These are phyloP conservation scores for Neurospora sublineolata DNA, from an alignment of 495 filamentous ascomycete genomes.

Conservation along the genomic window DNA sequence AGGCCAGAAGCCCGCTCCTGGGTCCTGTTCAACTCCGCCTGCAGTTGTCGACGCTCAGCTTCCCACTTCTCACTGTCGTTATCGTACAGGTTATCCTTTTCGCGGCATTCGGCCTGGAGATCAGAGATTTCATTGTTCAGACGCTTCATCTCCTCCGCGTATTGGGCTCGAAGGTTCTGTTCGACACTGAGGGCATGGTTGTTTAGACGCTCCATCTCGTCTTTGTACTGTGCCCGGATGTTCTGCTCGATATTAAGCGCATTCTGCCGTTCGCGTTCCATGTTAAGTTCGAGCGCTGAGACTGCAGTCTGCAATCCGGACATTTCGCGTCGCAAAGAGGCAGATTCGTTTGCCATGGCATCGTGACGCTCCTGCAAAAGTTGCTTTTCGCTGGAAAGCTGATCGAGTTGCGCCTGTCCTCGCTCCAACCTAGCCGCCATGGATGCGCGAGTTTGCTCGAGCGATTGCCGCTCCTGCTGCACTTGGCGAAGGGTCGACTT, in stretches of 20 bases:
- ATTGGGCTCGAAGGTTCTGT: constrained; percentile 44
- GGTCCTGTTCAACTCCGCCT: constrained; percentile 53
- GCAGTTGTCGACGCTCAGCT: constrained; percentile 48
- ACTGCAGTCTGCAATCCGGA: constrained; percentile 42
- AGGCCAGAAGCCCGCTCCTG: constrained; percentile 60
- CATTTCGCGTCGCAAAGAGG: constrained; percentile 53
- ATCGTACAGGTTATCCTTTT: constrained; percentile 59
- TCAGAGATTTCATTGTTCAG: constrained; percentile 54
- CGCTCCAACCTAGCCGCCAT: constrained; percentile 44
- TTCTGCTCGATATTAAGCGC: constrained; percentile 47
- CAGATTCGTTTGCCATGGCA: constrained; percentile 56
- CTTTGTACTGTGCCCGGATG: constrained; percentile 46
- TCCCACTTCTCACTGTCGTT: constrained; percentile 64
- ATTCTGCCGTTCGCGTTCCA: constrained; percentile 49
- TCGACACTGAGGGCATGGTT: constrained; percentile 50
- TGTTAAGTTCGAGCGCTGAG: constrained; percentile 44
- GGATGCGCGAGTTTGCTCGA: constrained; percentile 48
- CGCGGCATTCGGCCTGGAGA: constrained; percentile 59
- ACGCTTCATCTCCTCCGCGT: constrained; percentile 50
- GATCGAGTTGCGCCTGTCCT: constrained; percentile 44
- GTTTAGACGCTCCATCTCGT: constrained; percentile 47
- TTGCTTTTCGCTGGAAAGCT: constrained; percentile 53
- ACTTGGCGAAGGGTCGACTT: constrained; percentile 27
- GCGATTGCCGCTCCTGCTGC: constrained; percentile 33
- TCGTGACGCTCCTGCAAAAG: constrained; percentile 59